Base-by-base conservation (phyloP, 768 basidiomycete species). In the Lactarius trivialis region DNA sequence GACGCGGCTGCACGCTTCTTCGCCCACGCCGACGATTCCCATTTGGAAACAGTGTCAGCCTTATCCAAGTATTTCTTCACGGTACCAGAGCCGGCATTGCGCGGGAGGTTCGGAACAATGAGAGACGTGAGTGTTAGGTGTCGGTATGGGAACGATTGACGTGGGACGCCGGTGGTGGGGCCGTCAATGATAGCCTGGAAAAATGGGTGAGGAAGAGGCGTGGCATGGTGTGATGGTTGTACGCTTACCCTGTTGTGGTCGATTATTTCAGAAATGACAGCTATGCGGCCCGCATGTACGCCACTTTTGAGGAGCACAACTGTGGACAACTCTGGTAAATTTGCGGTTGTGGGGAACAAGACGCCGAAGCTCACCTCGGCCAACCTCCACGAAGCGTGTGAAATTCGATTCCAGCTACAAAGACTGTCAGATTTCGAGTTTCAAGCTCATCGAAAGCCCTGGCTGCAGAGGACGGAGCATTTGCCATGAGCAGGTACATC, bases 361-460 rank as follows among this genome's bases (percentile, higher is more conserved):
- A 21, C 9, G 8, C 24, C 33, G n/a, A 21, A 7, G 71, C 82
- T 64, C 69, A 92, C 90, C 91, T 73, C 96, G 91, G 73, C 96
- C 96, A 74, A 98, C 93, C 85, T 99, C 91, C 73, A 98, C 95
- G 78, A 96, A 98, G 66, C 93, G 91, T 78, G 88, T 87, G 83
- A 98, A 98, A 75, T 86, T 93, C 71, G 91, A 94, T 67, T 75
- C 74, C 7, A 1, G 15, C 59, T 61, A 17, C 36, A 19, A 55
- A 4, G n/a, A 30, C 12, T 24, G 45, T 56, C 48, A 65, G 41
- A 50, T 37, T n/a, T 41, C 24, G 3, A 21, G 19, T 39, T 2
- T 17, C 50, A 32, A 55, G 21, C 2, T 15, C 2, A 4, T 51
- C 12, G 26, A 17, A 36, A 30, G 28, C 5, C 34, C 24, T 39